Evolutionary conservation across 1,284 basidiomycete genomes (phyloP).

Genomic region (Schizophyllum commune): DNA sequence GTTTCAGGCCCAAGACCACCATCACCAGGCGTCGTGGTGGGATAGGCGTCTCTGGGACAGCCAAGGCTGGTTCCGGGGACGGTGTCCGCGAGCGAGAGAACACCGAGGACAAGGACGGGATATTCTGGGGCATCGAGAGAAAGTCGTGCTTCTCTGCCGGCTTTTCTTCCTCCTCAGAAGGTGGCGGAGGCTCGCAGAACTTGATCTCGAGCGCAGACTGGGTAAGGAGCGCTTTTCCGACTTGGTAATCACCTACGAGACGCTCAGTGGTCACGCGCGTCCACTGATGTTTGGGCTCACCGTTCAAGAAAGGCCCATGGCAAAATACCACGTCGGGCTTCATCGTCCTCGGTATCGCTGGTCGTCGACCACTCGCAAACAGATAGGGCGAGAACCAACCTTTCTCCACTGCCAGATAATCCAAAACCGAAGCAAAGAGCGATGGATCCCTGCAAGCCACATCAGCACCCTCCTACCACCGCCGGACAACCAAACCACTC

Average conservation of each 20-base stretch:
- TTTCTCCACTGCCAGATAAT: conserved; percentile 55
- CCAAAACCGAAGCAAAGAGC: conserved; percentile 53
- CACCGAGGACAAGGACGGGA: conserved; percentile 26
- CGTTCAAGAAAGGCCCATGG: conserved; percentile 54
- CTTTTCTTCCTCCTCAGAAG: conserved; percentile 16
- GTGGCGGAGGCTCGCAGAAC: conserved; percentile 28
- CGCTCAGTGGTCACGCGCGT: too few species aligned
- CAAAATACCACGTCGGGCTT: conserved; percentile 62
- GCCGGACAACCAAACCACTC: conserved; percentile 13
- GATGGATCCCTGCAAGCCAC: conserved; percentile 34
- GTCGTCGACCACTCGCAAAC: conserved; percentile 51
- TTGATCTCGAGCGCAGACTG: conserved; percentile 46
- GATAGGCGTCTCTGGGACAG: conserved; percentile 25
- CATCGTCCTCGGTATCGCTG: conserved; percentile 53
- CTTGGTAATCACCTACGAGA: conserved; percentile 44
- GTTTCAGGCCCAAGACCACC: conserved; percentile 48
- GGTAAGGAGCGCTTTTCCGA: conserved; percentile 49
- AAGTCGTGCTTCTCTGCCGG: conserved; percentile 11
- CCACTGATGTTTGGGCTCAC: too few species aligned
- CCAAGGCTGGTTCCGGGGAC: conserved; percentile 35
- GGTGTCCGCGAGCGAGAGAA: conserved; percentile 42
- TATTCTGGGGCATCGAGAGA: conserved; percentile 14
- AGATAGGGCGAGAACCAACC: conserved; percentile 64
- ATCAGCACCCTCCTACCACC: not conserved
- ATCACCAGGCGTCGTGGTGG: conserved; percentile 46